Evolutionary conservation across 495 filamentous ascomycete genomes (phyloP), one percentile per base, ranked within the genome.

Genomic region (Xylaria telfairii): DNA sequence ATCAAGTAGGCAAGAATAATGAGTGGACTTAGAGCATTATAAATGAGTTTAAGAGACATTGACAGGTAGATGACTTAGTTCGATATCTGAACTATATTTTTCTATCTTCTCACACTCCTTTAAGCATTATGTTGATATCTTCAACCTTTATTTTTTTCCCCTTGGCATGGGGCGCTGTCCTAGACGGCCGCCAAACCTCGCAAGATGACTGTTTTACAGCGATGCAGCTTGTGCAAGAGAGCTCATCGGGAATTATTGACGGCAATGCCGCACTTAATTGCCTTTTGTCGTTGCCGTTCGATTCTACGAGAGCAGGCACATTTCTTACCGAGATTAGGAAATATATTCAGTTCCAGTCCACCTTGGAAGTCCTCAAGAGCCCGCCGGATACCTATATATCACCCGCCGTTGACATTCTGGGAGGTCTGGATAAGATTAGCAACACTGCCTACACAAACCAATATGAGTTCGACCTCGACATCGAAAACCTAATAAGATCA

Each of bases 391-490:
- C 72, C 17, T 86, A 85, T 57, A 60, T 67, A 54, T 75, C 80
- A 39, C 76, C 80, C 1, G 54, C 78, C 4, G 75, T 81, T 10
- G 84, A 87, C 61, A 75, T 87, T 57, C 47, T 79, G 13, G 80
- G 71, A n/a, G 76, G 75, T 2, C 72, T 85, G 5, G 78, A 83
- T 65, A 68, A 72, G 7, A 82, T 86, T 64, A 51, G 70, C 10
- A 63, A 62, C 7, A 79, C 65, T 8, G 74, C 71, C 17, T 88
- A 81, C 68, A 74, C 69, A 19, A 86, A 78, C 59, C 85, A 88
- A 70, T 87, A 82, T 66, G 83, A 88, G 6, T 87, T 88, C 71
- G 84, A 87, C 30, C 54, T 81, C 10, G 82, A 83, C 10, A 76
- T 88, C 19, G 71, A 73, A 30, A 65, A 76, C 9, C 75, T 85